Conservation (phyloP, 2,329 filamentous ascomycete species). For the Daldinia sp. region DNA sequence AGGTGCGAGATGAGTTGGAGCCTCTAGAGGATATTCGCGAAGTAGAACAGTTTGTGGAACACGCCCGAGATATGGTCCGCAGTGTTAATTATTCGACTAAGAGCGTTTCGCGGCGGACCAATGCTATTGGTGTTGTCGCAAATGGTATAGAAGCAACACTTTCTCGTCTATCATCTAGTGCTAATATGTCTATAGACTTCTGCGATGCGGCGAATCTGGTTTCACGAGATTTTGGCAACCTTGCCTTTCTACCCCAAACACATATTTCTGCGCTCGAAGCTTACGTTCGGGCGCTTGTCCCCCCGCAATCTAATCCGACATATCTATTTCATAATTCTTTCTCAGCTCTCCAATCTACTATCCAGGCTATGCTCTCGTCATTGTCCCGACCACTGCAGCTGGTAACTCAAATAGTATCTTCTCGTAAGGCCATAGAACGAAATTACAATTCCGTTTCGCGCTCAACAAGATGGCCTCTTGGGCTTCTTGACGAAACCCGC, state of each 20-base stretch:
- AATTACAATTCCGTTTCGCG: constrained; percentile 77
- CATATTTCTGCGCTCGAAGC: constrained; percentile 76
- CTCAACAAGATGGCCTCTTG: constrained; percentile 80
- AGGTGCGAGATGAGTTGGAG: constrained; percentile 86
- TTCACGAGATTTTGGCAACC: constrained; percentile 59
- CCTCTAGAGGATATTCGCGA: constrained; percentile 85
- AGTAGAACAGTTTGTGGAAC: constrained; percentile 90
- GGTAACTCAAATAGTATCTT: constrained; percentile 76
- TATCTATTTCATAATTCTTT: constrained; percentile 77
- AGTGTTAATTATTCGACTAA: constrained; percentile 84
- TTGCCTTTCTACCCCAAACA: constrained; percentile 72
- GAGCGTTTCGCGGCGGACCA: constrained; percentile 81
- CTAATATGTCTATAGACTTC: constrained; percentile 64
- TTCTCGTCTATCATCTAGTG: constrained; percentile 5
- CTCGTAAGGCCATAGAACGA: constrained; percentile 80
- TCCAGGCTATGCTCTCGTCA: constrained; percentile 80
- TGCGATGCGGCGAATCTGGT: constrained; percentile 69
- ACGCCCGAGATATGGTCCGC: constrained; percentile 88
- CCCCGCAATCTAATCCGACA: constrained; percentile 77
- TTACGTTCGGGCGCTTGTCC: constrained; percentile 72
- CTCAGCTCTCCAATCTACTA: constrained; percentile 82
- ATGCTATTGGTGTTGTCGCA: constrained; percentile 72
- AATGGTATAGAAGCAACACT: constrained; percentile 57
- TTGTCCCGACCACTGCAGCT: constrained; percentile 81
- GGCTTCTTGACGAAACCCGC: constrained; percentile 86